Evolutionary conservation across 371 early-diverging fungal species (phyloP).

Genomic region (Umbelopsis sp.): DNA sequence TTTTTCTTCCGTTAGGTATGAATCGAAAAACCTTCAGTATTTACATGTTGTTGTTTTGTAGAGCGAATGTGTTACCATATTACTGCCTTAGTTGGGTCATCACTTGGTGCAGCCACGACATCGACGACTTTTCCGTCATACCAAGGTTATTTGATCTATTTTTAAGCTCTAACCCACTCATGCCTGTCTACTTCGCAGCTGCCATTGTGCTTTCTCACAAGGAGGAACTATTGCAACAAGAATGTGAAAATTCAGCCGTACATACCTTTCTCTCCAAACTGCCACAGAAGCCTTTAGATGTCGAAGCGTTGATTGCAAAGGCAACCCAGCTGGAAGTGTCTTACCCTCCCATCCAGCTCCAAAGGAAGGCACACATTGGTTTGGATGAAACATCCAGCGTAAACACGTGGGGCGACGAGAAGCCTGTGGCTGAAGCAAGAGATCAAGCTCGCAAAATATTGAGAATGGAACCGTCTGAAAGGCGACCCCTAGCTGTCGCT

Average conservation of each 20-base stretch:
- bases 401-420: slow-evolving; percentile 31
- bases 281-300: slow-evolving; percentile 45
- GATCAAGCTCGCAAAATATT: slow-evolving; percentile 15
- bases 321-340: slow-evolving; percentile 44
- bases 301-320: slow-evolving; percentile 40
- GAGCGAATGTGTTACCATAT: slow-evolving; percentile 72
- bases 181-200: slow-evolving; percentile 75
- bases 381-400: slow-evolving; percentile 40
- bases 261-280: slow-evolving; percentile 63
- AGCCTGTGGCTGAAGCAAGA: not conserved
- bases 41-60: slow-evolving; percentile 23
- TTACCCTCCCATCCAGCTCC: slow-evolving; percentile 46
- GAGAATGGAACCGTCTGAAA: slow-evolving; percentile 6
- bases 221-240: slow-evolving; percentile 46
- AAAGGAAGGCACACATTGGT: slow-evolving; percentile 41
- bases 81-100: slow-evolving; percentile 85
- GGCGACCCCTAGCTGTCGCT: not conserved
- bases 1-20: not conserved
- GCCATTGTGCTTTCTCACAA: slow-evolving; percentile 61
- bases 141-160: slow-evolving; percentile 79
- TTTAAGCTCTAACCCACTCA: slow-evolving; percentile 70
- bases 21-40: not conserved
- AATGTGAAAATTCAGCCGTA: slow-evolving; percentile 55
- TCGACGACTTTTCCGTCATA: slow-evolving; percentile 57
- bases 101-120: slow-evolving; percentile 87